Conservation (phyloP, 1,139 yeast genomes). For the Yarrowia galli region DNA sequence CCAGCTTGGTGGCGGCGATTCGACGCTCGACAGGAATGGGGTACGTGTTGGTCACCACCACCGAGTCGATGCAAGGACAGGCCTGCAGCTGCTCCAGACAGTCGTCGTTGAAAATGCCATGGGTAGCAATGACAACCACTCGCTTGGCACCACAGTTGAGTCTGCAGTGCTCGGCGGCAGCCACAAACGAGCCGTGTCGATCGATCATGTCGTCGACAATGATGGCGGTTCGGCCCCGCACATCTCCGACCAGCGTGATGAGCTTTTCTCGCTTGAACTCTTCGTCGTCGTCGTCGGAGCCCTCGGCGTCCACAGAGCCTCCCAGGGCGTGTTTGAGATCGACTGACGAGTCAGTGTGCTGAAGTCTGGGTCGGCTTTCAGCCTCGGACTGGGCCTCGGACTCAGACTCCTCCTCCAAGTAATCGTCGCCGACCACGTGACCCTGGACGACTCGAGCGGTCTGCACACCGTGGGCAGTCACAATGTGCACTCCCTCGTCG, state of each 20-base stretch:
- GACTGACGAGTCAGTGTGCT: constrained; percentile 16
- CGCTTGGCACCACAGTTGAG: constrained; percentile 93
- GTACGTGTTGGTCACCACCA: constrained; percentile 95
- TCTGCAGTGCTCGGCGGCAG: constrained; percentile 97
- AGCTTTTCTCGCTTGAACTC: constrained; percentile 88
- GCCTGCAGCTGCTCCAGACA: constrained; percentile 81
- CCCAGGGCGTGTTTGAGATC: constrained; percentile 62
- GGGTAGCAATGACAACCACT: constrained; percentile 93
- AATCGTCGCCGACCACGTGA: constrained; percentile 93
- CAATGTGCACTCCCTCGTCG: constrained; percentile 71
- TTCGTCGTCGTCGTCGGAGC: constrained; percentile 76
- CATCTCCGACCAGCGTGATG: constrained; percentile 96
- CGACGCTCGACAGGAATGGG: constrained; percentile 75
- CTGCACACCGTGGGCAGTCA: constrained; percentile 80
- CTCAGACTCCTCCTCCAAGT: constrained; percentile 51
- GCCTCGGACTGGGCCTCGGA: constrained; percentile 40
- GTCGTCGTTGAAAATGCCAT: constrained; percentile 88
- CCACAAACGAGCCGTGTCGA: constrained; percentile 89
- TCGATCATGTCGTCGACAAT: constrained; percentile 97
- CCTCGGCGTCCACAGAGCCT: constrained; percentile 81
- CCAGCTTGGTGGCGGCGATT: constrained; percentile 67
- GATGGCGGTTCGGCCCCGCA: constrained; percentile 86
- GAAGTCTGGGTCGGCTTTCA: constrained; percentile 38
- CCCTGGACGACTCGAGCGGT: constrained; percentile 97
- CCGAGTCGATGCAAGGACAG: constrained; percentile 81